Base-by-base conservation (phyloP, 2,329 filamentous ascomycete genomes). In the Penicillium sp. region DNA sequence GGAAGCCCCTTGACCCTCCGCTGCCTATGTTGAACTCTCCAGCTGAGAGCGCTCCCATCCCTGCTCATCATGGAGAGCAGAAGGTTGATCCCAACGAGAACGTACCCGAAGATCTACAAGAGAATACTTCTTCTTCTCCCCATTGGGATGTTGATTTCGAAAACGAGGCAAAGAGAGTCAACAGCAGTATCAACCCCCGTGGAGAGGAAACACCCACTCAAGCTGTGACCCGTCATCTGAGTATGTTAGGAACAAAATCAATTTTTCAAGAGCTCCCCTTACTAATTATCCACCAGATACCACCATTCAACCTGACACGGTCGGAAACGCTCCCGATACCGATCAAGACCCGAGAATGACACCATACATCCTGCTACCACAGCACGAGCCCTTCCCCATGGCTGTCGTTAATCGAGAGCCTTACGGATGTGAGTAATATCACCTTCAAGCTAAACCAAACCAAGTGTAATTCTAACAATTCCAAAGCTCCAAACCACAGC, bases 391-490 rank as follows among this genome's bases (percentile, higher is more conserved):
- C 0, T 84, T 91, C 16, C 88, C 89, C 0, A 90, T 92, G 62
- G 89, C 88, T 1, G 77, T 92, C 49, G 88, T 91, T 0, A 88
- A 86, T 62, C 83, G 90, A 3, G 80, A 84, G 21, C 88, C 90
- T 0, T 89, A 86, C 68, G 88, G 88, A 1, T 62, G 74, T 72
- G 63, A 66, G 72, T 61, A 19, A 29, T 9, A 39, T 4, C 16
- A 8, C 6, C n/a, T 42, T 11, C 4, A 23, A 23, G 5, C 21
- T 35, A 7, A 26, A n/a, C 7, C 14, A 33, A 3, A 21, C 4
- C 27, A 13, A 46, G 6, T 2, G 51, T 16, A 29, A 44, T 31
- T 29, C 42, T 46, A 54, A 52, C 11, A 23, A 23, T 16, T 6
- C 13, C 16, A 16, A 50, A 76, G 77, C 81, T 0, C 81, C 85